These are phyloP conservation scores for Hyparrhenia diplandra DNA, from an alignment of 176 grass and related monocot species.

Conservation along the genomic window DNA sequence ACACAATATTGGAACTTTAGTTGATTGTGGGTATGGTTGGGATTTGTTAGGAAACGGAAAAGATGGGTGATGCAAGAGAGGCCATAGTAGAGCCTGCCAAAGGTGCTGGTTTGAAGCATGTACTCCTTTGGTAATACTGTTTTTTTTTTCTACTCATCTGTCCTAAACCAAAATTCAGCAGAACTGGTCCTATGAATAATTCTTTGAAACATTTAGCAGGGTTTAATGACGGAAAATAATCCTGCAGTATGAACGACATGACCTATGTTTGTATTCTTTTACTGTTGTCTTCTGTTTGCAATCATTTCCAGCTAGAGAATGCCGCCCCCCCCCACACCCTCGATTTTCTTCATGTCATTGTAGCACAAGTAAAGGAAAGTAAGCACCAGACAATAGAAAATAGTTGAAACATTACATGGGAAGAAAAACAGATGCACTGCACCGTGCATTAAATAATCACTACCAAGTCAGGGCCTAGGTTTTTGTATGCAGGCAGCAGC, in stretches of 20 bases:
- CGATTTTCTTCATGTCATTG: background rate
- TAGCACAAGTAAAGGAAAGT: background rate
- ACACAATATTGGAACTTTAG: too few relatives aligned
- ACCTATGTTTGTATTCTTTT: background rate
- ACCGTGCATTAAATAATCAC: background rate
- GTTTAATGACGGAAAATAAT: background rate
- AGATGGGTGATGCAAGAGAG: constrained; percentile 68
- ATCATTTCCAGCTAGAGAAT: too few relatives aligned
- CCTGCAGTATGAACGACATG: background rate
- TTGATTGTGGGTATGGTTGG: constrained; percentile 46
- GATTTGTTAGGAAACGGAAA: constrained; percentile 71
- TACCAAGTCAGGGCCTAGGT: background rate
- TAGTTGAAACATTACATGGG: background rate
- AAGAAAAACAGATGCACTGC: background rate
- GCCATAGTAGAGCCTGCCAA: constrained; percentile 34
- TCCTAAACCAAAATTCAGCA: background rate
- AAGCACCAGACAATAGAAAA: background rate
- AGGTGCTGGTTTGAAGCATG: constrained; percentile 42
- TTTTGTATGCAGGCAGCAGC: too few relatives aligned
- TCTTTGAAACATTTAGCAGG: background rate
- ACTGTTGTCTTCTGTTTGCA: too few relatives aligned
- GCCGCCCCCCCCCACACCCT: too few relatives aligned
- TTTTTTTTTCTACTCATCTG: background rate
- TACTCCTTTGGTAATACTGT: constrained; percentile 25
- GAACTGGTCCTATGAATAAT: background rate